Conservation (phyloP, 768 basidiomycete genomes). For the Pilatotrama ljubarskyi region DNA sequence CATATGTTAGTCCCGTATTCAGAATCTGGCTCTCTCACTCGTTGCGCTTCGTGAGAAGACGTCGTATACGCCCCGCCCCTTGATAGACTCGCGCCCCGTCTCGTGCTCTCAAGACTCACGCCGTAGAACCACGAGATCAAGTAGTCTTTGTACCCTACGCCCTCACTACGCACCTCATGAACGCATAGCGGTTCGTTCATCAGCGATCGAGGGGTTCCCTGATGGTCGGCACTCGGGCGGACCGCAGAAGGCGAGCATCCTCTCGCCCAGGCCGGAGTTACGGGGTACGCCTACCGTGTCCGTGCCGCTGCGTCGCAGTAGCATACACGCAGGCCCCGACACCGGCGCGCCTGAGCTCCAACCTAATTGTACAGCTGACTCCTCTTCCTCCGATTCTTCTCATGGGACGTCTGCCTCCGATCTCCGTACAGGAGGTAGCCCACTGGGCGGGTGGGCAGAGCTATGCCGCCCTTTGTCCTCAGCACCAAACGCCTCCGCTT, state of each 20-base stretch:
- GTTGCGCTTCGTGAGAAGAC: conserved; percentile 7
- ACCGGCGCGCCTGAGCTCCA: conserved; percentile 18
- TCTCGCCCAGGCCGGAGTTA: background rate
- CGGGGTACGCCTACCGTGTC: background rate
- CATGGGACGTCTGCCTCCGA: conserved; percentile 11
- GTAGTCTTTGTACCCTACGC: background rate
- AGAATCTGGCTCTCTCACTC: conserved; percentile 9
- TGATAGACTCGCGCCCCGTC: conserved; percentile 20
- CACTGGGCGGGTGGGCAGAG: background rate
- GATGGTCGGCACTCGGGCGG: background rate
- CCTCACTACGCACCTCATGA: background rate
- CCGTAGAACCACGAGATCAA: conserved; percentile 8
- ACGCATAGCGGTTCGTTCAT: background rate
- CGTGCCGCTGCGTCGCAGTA: conserved; percentile 3
- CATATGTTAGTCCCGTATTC: background rate
- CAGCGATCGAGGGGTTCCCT: background rate
- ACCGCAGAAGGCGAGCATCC: background rate
- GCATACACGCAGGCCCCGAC: background rate
- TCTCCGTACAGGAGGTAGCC: background rate
- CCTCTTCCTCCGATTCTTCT: conserved; percentile 8
- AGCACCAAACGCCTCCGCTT: background rate
- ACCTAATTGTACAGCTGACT: conserved; percentile 21
- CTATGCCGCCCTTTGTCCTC: background rate
- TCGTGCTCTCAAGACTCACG: conserved; percentile 9
- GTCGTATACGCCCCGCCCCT: background rate